Percentiles rank a stretch among this genome's conserved stretches.
Evolutionary conservation across 2,329 filamentous ascomycete species (phyloP).

Genomic region (Cercospora brassicicola): DNA sequence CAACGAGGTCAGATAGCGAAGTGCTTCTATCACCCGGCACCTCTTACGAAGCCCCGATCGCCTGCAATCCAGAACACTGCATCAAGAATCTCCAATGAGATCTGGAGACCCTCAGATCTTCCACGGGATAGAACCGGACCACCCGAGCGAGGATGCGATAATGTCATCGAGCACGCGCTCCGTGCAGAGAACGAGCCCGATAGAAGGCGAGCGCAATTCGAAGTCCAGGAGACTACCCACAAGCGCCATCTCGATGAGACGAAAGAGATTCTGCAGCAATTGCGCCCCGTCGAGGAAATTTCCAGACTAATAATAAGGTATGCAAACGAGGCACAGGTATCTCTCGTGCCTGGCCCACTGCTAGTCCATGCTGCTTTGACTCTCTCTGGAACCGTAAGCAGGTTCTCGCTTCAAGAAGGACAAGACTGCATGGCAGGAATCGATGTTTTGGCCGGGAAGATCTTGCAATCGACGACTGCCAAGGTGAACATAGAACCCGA

Average conservation of each 20-base stretch:
- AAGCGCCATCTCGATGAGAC: background rate
- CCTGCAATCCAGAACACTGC: background rate
- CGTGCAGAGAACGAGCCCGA: background rate
- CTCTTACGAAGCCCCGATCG: slow-evolving; percentile 17
- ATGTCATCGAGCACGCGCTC: background rate
- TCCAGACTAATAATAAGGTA: background rate
- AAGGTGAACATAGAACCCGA: background rate
- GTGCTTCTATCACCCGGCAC: slow-evolving; percentile 27
- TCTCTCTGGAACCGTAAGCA: background rate
- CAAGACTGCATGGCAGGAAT: background rate
- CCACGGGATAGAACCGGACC: background rate
- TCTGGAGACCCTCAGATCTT: background rate
- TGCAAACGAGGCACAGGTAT: background rate
- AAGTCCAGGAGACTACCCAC: background rate
- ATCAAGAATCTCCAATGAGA: background rate
- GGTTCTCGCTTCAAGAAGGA: background rate
- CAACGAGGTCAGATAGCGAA: slow-evolving; percentile 11
- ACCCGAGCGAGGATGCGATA: background rate
- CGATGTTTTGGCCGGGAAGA: background rate
- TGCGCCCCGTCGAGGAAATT: background rate
- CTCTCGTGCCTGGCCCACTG: slow-evolving; percentile 7
- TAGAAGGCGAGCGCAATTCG: background rate
- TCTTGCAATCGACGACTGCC: background rate
- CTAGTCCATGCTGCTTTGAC: slow-evolving; percentile 1
- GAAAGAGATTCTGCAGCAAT: background rate